These are phyloP conservation scores for Remersonia thermophila DNA, from an alignment of 2,329 filamentous ascomycete species.

Conservation along the genomic window DNA sequence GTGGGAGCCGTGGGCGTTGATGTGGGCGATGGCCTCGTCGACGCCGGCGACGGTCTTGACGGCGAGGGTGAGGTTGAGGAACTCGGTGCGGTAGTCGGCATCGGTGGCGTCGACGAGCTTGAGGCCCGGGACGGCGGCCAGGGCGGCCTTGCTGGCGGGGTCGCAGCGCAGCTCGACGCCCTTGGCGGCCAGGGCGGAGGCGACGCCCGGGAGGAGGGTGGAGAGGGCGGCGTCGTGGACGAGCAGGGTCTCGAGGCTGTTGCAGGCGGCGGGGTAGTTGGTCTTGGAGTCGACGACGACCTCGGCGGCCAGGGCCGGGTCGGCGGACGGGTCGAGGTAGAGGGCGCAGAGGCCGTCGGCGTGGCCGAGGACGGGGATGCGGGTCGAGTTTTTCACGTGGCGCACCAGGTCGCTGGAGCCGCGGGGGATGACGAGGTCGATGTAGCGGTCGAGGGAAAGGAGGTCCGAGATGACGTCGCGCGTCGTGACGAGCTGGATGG, in stretches of 20 bases:
- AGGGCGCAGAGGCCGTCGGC: constrained; percentile 85
- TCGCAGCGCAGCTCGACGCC: constrained; percentile 82
- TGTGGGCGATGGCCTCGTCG: constrained; percentile 67
- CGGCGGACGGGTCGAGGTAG: constrained; percentile 71
- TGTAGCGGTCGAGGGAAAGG: constrained; percentile 72
- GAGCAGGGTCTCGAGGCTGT: constrained; percentile 82
- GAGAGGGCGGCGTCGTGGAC: constrained; percentile 61
- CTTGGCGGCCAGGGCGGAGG: constrained; percentile 58
- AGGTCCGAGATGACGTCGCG: constrained; percentile 81
- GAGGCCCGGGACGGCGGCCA: constrained; percentile 35
- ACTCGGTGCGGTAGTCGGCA: constrained; percentile 76
- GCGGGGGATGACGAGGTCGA: constrained; percentile 89
- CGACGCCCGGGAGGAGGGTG: constrained; percentile 58
- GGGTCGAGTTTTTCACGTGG: constrained; percentile 80
- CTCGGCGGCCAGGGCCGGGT: constrained; percentile 55
- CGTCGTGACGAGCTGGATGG: constrained; percentile 88
- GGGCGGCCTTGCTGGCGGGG: constrained; percentile 47
- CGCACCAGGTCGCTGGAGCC: constrained; percentile 83
- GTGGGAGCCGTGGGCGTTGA: constrained; percentile 83
- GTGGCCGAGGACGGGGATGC: constrained; percentile 91
- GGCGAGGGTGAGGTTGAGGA: constrained; percentile 71
- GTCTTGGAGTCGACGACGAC: constrained; percentile 88
- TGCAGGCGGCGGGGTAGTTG: constrained; percentile 90
- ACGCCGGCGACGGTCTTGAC: constrained; percentile 64
- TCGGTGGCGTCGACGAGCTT: constrained; percentile 51